phyloP scores from a whole-genome alignment of 176 grass and related monocot genomes.

The Echinochloa phyllopogon region DNA sequence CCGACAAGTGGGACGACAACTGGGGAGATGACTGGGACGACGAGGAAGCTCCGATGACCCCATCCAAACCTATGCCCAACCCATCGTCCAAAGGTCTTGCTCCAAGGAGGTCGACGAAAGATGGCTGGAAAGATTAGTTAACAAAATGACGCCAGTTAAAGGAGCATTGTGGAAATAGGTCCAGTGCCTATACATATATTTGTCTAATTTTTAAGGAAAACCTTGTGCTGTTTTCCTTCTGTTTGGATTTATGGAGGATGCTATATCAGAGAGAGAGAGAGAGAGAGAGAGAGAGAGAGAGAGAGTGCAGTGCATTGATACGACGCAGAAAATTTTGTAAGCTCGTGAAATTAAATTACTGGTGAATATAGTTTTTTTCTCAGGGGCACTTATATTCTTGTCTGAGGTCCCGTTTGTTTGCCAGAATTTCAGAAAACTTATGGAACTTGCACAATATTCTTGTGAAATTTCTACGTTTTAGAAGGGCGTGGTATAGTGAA shows the following conservation, averaged over 20 bases:
- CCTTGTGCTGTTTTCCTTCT: neutral
- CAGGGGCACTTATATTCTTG: neutral
- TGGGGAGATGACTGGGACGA: conserved; percentile 90
- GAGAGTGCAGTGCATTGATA: neutral
- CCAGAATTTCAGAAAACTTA: neutral
- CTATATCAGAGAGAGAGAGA: neutral
- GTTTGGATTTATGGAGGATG: neutral
- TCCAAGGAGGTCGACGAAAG: conserved; percentile 73
- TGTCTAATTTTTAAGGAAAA: conserved; percentile 8
- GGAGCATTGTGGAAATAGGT: conserved; percentile 6
- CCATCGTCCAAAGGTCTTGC: conserved; percentile 83
- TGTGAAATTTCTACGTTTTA: neutral
- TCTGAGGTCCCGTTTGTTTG: neutral
- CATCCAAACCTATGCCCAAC: conserved; percentile 64
- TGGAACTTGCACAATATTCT: neutral
- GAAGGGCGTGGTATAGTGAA: neutral
- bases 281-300: neutral
- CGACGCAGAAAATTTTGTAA: neutral
- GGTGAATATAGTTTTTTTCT: neutral
- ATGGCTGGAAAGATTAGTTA: conserved; percentile 87
- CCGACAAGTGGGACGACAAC: conserved; percentile 79
- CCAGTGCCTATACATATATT: neutral
- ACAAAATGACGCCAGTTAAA: neutral
- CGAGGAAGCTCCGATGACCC: conserved; percentile 81
- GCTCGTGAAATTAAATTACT: conserved; percentile 5